phyloP scores from a whole-genome alignment of 371 early-diverging fungal species.

The Gilbertella persicaria region DNA sequence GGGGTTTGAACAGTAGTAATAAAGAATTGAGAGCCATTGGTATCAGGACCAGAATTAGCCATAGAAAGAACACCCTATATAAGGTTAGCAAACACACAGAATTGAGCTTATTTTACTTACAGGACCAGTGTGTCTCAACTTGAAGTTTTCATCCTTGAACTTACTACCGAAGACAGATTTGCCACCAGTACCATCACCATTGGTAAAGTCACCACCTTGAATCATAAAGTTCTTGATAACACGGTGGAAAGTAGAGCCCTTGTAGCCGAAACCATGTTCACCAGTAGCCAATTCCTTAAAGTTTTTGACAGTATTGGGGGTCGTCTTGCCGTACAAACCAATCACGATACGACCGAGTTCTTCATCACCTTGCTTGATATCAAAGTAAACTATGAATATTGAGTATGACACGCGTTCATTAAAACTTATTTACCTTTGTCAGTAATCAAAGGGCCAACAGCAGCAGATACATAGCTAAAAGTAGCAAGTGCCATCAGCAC shows the following conservation, averaged over 20 bases:
- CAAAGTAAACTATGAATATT: conserved; percentile 75
- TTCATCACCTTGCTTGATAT: conserved; percentile 84
- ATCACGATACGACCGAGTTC: conserved; percentile 85
- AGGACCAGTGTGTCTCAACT: conserved; percentile 77
- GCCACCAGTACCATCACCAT: conserved; percentile 92
- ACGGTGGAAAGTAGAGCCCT: conserved; percentile 88
- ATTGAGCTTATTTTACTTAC: conserved; percentile 35
- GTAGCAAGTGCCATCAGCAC: conserved; percentile 38
- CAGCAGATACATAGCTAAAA: conserved; percentile 42
- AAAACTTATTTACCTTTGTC: conserved; percentile 46
- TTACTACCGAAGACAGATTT: conserved; percentile 86
- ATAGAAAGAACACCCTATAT: conserved; percentile 83
- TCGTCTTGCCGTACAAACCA: conserved; percentile 77
- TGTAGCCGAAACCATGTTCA: conserved; percentile 80
- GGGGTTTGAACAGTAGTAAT: conserved; percentile 81
- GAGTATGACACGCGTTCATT: not conserved
- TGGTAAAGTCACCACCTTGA: conserved; percentile 83
- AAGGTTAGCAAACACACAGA: conserved; percentile 13
- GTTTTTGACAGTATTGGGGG: conserved; percentile 89
- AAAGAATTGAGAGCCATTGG: conserved; percentile 99
- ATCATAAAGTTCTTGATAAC: conserved; percentile 91
- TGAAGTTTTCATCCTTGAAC: conserved; percentile 98
- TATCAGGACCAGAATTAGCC: conserved; percentile 94
- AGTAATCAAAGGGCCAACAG: conserved; percentile 47
- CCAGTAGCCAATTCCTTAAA: conserved; percentile 87